Conservation (phyloP, 805 yeast genomes). For the Saccharomycopsis synnaedendra region DNA sequence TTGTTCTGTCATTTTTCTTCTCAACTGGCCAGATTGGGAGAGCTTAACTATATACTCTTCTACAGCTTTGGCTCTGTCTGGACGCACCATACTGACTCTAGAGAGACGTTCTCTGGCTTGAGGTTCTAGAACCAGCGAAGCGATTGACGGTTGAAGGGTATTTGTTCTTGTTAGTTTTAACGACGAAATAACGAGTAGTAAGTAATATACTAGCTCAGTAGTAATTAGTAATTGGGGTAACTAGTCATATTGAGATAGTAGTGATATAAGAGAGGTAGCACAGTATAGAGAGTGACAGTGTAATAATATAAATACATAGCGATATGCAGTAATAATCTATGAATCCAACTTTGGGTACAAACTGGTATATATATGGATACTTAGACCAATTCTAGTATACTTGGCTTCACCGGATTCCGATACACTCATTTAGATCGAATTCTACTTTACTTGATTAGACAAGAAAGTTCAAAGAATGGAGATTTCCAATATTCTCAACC, state of each 20-base stretch:
- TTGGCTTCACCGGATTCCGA: too few species aligned
- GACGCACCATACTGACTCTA: slow-evolving; percentile 79
- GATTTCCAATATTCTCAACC: too few species aligned
- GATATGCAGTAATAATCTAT: too few species aligned
- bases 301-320: too few species aligned
- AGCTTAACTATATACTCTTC: slow-evolving; percentile 68
- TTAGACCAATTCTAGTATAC: too few species aligned
- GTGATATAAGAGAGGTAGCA: background rate
- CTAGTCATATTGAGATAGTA: too few species aligned
- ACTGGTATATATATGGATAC: too few species aligned
- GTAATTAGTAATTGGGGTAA: too few species aligned
- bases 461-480: too few species aligned
- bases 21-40: slow-evolving; percentile 66
- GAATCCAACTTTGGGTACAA: too few species aligned
- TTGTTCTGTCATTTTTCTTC: slow-evolving; percentile 62
- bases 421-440: too few species aligned
- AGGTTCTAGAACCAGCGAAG: slow-evolving; percentile 60
- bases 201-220: background rate
- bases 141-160: slow-evolving; percentile 1
- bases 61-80: slow-evolving; percentile 83
- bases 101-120: slow-evolving; percentile 81
- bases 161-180: background rate
- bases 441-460: too few species aligned
- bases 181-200: background rate
- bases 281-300: background rate